A percentile compares a stretch with the other conserved stretches of the same genome.
Evolutionary conservation across 2,329 filamentous ascomycete species (phyloP).

Genomic region (Clarireedia paspali): DNA sequence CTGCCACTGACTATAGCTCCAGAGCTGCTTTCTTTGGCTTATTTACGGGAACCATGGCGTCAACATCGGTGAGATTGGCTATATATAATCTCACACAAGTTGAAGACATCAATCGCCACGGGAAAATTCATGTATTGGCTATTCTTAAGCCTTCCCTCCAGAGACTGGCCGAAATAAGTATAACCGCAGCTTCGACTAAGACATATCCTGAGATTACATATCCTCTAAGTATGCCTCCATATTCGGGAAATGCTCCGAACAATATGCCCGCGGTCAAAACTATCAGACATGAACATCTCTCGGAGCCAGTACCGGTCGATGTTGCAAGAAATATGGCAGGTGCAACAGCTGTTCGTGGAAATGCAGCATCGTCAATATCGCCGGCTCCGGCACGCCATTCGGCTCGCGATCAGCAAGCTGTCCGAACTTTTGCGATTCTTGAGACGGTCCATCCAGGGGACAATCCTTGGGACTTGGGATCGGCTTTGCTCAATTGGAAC

Average conservation of each 20-base stretch:
- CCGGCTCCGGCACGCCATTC: not conserved
- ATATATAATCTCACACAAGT: constrained; percentile 75
- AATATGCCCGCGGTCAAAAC: constrained; percentile 4
- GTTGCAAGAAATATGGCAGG: constrained; percentile 2
- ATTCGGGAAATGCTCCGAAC: not conserved
- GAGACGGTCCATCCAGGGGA: constrained; percentile 59
- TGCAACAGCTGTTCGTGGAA: not conserved
- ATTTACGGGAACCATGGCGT: constrained; percentile 73
- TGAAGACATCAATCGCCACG: constrained; percentile 59
- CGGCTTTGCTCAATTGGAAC: constrained; percentile 59
- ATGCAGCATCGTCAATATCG: not conserved
- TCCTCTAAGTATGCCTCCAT: constrained; percentile 35
- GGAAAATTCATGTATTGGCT: constrained; percentile 63
- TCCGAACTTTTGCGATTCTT: constrained; percentile 71
- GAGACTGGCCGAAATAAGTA: constrained; percentile 14
- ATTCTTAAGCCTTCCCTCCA: constrained; percentile 49
- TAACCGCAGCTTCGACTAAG: constrained; percentile 34
- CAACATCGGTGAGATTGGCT: constrained; percentile 63
- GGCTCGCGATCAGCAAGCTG: constrained; percentile 32
- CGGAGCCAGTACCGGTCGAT: not conserved
- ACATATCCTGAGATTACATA: constrained; percentile 49
- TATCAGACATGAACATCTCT: constrained; percentile 3
- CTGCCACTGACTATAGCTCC: constrained; percentile 2
- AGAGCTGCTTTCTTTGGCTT: constrained; percentile 63
- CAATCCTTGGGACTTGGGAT: constrained; percentile 79